Evolutionary conservation across 2,329 filamentous ascomycete genomes (phyloP), one percentile per base, ranked within the genome.

Genomic region (Talaromyces sp.): DNA sequence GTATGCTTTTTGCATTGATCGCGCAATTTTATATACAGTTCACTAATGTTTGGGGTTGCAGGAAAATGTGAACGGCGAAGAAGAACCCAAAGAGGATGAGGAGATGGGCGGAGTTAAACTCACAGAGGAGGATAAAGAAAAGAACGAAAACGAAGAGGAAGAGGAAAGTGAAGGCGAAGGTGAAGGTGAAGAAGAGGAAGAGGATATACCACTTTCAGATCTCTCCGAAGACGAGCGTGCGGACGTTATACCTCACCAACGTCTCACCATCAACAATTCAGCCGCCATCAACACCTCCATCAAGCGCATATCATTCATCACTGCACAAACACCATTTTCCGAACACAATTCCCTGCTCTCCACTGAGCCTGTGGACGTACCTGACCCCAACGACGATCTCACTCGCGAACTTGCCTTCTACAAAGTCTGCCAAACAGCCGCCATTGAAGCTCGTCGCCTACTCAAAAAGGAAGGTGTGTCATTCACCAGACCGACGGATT

Each of bases 201-300:
- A 94, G 64, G 91, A 95, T 63, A 91, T 97, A 45, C 88, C 92
- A 3, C 84, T 96, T 63, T 96, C 91, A 33, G 92, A 97, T 67
- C 86, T 88, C 41, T 81, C 89, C 56, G 90, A 89, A 19, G 89
- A 89, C 63, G 91, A 95, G 67, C 88, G 85, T 67, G 89, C 89
- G 75, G 92, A 96, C 69, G 83, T 96, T 40, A 85, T 96, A 61
- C 90, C 91, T 15, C 89, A 96, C 77, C 91, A 94, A 72, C 89
- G 91, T 67, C 86, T 97, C 64, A 97, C 92, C 55, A 97, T 97
- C 78, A 97, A 99, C 83, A 99, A 99, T 79, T 92, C 89, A 56
- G 81, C 89, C 64, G 94, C 93, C 35, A 89, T 99, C 53, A 84
- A 85, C 64, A 81, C 89, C 65, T 86, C 91, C 11, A 82, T 95